Percentiles rank a stretch among this genome's conserved stretches.
Conservation (phyloP, 2,329 filamentous ascomycete genomes). For the Talaromyces atroroseus region DNA sequence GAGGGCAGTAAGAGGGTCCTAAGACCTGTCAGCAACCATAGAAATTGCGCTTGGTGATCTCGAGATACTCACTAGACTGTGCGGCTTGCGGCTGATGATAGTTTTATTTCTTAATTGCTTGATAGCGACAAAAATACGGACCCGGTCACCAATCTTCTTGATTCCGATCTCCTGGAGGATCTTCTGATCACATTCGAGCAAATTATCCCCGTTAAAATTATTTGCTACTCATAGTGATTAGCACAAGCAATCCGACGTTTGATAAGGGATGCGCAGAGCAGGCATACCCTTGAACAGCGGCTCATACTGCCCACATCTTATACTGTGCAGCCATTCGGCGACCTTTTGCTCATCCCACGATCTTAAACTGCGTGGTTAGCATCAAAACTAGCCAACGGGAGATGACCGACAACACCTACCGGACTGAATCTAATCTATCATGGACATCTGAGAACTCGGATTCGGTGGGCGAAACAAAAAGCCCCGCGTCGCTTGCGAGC, state of each 20-base stretch:
- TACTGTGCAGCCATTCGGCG: slow-evolving; percentile 80
- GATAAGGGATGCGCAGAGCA: background rate
- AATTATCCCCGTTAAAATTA: slow-evolving; percentile 94
- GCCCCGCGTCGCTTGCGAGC: slow-evolving; percentile 29
- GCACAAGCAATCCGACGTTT: background rate
- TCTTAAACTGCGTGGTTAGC: slow-evolving; percentile 31
- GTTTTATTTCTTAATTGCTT: slow-evolving; percentile 75
- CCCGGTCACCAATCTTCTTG: slow-evolving; percentile 93
- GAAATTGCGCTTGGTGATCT: background rate
- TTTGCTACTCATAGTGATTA: slow-evolving; percentile 51
- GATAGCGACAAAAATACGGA: slow-evolving; percentile 80
- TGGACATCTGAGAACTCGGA: slow-evolving; percentile 80
- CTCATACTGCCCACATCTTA: slow-evolving; percentile 93
- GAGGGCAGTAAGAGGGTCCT: slow-evolving; percentile 80
- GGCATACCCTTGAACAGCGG: slow-evolving; percentile 66
- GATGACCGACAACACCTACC: slow-evolving; percentile 43
- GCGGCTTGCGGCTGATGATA: slow-evolving; percentile 71
- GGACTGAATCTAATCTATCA: slow-evolving; percentile 68
- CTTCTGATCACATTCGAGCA: slow-evolving; percentile 94
- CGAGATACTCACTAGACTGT: slow-evolving; percentile 65
- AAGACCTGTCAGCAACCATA: slow-evolving; percentile 16
- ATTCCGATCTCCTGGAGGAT: slow-evolving; percentile 97
- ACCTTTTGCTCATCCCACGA: slow-evolving; percentile 88
- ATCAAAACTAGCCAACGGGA: slow-evolving; percentile 1
- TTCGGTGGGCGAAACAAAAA: slow-evolving; percentile 77